Evolutionary conservation across 2,329 filamentous ascomycete genomes (phyloP).

Genomic region (Neofusicoccum laricinum): DNA sequence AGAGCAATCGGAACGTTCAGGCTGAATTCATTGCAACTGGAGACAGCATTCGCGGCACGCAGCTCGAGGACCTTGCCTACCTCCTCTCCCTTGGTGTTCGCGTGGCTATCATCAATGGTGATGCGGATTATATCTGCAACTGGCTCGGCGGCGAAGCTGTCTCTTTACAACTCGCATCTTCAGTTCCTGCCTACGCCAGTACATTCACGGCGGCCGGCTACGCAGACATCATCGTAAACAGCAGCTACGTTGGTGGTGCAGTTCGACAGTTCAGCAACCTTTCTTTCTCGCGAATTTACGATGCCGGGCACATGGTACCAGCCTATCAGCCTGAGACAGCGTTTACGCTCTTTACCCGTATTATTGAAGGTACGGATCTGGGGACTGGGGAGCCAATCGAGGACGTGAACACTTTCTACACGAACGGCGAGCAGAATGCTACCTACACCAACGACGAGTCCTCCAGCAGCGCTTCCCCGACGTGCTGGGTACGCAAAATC

Average conservation of each 20-base stretch:
- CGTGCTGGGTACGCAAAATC: slow-evolving; percentile 60
- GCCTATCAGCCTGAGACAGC: slow-evolving; percentile 48
- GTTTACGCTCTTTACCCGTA: slow-evolving; percentile 53
- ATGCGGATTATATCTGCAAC: slow-evolving; percentile 57
- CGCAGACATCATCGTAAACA: slow-evolving; percentile 66
- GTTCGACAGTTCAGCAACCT: slow-evolving; percentile 74
- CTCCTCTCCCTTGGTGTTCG: slow-evolving; percentile 43
- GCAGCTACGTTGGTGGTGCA: slow-evolving; percentile 65
- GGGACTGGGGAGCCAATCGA: slow-evolving; percentile 50
- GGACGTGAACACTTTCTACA: slow-evolving; percentile 34
- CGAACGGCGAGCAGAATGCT: slow-evolving; percentile 56
- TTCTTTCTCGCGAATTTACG: slow-evolving; percentile 50
- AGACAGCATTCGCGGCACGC: slow-evolving; percentile 42
- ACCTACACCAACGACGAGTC: slow-evolving; percentile 56
- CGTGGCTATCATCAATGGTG: slow-evolving; percentile 69
- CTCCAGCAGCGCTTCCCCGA: slow-evolving; percentile 44
- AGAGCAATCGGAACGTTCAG: slow-evolving; percentile 39
- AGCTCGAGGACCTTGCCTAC: slow-evolving; percentile 39
- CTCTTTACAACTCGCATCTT: slow-evolving; percentile 54
- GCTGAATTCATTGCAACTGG: slow-evolving; percentile 35
- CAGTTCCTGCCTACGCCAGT: slow-evolving; percentile 42
- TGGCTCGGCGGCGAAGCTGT: slow-evolving; percentile 74
- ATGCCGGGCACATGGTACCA: slow-evolving; percentile 53
- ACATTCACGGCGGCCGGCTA: slow-evolving; percentile 68
- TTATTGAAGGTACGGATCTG: slow-evolving; percentile 48